These are phyloP conservation scores for Saccharomyces hybrid DNA, from an alignment of 1,139 yeast genomes.

Conservation along the genomic window DNA sequence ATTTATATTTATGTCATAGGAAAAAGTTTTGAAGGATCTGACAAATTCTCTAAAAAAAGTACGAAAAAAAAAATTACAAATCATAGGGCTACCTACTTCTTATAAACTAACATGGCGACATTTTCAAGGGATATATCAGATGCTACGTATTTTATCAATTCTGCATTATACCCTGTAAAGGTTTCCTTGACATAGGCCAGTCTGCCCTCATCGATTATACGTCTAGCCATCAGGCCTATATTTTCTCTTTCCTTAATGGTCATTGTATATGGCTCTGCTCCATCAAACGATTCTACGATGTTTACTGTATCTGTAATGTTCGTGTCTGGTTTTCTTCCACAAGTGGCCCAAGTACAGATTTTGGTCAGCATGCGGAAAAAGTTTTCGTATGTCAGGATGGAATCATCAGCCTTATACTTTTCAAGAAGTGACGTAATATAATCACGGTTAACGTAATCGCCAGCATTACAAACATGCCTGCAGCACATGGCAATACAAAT, in stretches of 20 bases:
- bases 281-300: not conserved
- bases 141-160: conserved; percentile 53
- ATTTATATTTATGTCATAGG: not conserved
- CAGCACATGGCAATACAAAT: conserved; percentile 89
- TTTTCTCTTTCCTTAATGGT: conserved; percentile 42
- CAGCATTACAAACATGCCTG: conserved; percentile 65
- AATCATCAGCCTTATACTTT: conserved; percentile 11
- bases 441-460: conserved; percentile 44
- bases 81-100: not conserved
- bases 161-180: conserved; percentile 35
- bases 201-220: conserved; percentile 60
- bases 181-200: conserved; percentile 39
- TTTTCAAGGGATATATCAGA: conserved; percentile 61
- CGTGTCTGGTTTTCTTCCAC: conserved; percentile 45
- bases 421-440: conserved; percentile 36
- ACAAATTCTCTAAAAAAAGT: too few relatives aligned
- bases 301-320: conserved; percentile 31
- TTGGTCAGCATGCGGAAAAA: conserved; percentile 49
- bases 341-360: conserved; percentile 83
- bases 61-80: not conserved
- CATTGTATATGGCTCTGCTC: conserved; percentile 36
- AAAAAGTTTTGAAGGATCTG: not conserved
- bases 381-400: conserved; percentile 18
- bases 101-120: conserved; percentile 45
- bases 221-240: conserved; percentile 60